A percentile compares a stretch with the other conserved stretches of the same genome.
phyloP scores from a whole-genome alignment of 345 rosid genomes.

The Leavenworthia alabamica region DNA sequence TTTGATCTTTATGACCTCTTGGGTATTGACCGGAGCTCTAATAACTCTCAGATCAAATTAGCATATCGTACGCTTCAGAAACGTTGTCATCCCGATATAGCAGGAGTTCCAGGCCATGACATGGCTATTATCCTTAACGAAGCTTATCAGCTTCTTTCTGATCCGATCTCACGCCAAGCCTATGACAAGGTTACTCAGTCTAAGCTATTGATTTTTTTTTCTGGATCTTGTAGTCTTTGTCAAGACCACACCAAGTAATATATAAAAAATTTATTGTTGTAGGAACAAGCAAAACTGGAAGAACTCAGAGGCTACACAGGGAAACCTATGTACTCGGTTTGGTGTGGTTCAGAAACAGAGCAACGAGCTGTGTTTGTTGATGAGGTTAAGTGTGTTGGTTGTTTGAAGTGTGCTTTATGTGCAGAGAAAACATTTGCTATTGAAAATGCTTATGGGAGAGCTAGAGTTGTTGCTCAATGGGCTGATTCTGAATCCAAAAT shows the following conservation, averaged over 20 bases:
- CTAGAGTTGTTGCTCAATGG: conserved; percentile 91
- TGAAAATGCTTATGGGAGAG: conserved; percentile 71
- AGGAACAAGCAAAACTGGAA: conserved; percentile 71
- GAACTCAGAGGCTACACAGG: conserved; percentile 74
- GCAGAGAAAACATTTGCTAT: conserved; percentile 82
- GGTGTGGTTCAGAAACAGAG: conserved; percentile 75
- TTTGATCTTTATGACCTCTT: conserved; percentile 84
- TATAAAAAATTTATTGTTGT: background rate
- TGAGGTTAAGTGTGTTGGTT: conserved; percentile 86
- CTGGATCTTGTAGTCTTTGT: background rate
- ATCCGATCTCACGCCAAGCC: conserved; percentile 56
- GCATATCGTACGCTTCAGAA: conserved; percentile 76
- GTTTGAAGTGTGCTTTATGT: conserved; percentile 81
- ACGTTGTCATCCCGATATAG: conserved; percentile 81
- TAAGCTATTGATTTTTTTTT: background rate
- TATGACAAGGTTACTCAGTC: conserved; percentile 59
- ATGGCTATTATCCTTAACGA: conserved; percentile 88
- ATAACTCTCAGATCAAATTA: conserved; percentile 55
- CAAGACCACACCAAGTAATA: background rate
- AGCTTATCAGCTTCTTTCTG: conserved; percentile 63
- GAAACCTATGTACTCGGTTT: conserved; percentile 63
- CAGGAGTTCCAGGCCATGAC: conserved; percentile 72
- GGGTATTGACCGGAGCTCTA: conserved; percentile 54
- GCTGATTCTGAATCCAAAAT: conserved; percentile 78
- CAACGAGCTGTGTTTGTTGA: conserved; percentile 80